Evolutionary conservation across 1,139 yeast species (phyloP).

Genomic region (Sugiyamaella castrensis): DNA sequence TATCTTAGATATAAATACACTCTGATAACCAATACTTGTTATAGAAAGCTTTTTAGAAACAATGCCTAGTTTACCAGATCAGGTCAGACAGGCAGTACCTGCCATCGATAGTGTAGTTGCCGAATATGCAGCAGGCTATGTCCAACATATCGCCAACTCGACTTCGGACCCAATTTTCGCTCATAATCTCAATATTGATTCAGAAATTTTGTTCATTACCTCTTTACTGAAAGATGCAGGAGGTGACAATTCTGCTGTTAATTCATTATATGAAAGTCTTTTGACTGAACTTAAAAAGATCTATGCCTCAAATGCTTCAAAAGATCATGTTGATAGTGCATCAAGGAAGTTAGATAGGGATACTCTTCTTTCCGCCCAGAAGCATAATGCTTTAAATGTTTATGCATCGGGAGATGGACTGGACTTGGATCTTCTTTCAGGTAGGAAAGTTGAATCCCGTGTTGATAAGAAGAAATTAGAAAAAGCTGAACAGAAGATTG

Average conservation of each 20-base stretch:
- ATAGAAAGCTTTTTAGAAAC: background rate
- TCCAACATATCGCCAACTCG: constrained; percentile 68
- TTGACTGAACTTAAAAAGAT: constrained; percentile 52
- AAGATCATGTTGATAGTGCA: constrained; percentile 62
- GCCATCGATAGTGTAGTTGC: constrained; percentile 85
- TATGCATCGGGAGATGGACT: constrained; percentile 53
- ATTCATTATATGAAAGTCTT: constrained; percentile 46
- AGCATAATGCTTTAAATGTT: constrained; percentile 29
- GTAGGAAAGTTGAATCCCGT: constrained; percentile 86
- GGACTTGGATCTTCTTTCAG: constrained; percentile 81
- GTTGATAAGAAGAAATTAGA: constrained; percentile 96
- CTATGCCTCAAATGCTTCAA: constrained; percentile 63
- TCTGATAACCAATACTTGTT: too few species aligned
- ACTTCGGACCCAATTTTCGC: constrained; percentile 86
- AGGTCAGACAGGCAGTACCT: constrained; percentile 87
- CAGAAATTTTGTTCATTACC: constrained; percentile 64
- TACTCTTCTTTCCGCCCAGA: constrained; percentile 38
- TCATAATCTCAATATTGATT: constrained; percentile 55
- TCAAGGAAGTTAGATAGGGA: constrained; percentile 59
- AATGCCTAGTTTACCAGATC: constrained; percentile 23
- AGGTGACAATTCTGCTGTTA: constrained; percentile 56
- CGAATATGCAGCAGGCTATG: constrained; percentile 87
- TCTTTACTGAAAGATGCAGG: constrained; percentile 76
- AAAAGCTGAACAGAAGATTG: constrained; percentile 95
- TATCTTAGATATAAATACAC: too few species aligned